Base-by-base conservation (phyloP, 305 asterid genomes). In the Solanum hybrid region DNA sequence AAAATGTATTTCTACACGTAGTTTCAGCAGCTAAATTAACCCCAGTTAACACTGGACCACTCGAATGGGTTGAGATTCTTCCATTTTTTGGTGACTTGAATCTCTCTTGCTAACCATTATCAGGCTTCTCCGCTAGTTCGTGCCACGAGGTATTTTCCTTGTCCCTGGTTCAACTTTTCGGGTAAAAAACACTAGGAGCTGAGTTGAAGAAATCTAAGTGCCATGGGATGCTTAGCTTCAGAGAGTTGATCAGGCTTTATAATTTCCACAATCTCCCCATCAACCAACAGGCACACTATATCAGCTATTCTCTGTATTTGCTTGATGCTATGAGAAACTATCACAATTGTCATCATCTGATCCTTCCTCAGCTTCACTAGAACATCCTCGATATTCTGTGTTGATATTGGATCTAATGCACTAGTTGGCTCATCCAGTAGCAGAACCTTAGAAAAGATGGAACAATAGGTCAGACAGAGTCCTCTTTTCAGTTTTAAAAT, bases 371-470 rank as follows among this genome's bases (percentile, higher is more conserved):
- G 94, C 97, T 91, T 94, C 60, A 95, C 93, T 2, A 97, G 93
- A 71, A 93, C 96, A 76, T 96, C 97, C 90, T 97, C 99, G 40
- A 96, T 94, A 93, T 97, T 94, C 90, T 95, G 99, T 26, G 96
- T 95, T 76, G 99, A 97, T 85, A 97, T 94, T 14, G 99, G 99
- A 92, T 96, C 99, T 93, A 97, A 90, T 14, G 99, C 98, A 82
- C 99, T 96, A 1, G 99, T 96, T 14, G 99, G 99, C 93, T 97
- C 99, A 90, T 97, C 99, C 60, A 97, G 93, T 38, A 97, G 91
- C 93, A 97, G 89, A 89, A 97, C 99, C 99, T 96, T 78, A 7
- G 89, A 27, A 14, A 4, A 69, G 24, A 84, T 69, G 87, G 75
- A 87, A 69, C 80, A 56, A 0, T 2, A 51, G 19, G 75, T 51